Conservation (phyloP, 768 basidiomycete species). For the Russula dissimulans region DNA sequence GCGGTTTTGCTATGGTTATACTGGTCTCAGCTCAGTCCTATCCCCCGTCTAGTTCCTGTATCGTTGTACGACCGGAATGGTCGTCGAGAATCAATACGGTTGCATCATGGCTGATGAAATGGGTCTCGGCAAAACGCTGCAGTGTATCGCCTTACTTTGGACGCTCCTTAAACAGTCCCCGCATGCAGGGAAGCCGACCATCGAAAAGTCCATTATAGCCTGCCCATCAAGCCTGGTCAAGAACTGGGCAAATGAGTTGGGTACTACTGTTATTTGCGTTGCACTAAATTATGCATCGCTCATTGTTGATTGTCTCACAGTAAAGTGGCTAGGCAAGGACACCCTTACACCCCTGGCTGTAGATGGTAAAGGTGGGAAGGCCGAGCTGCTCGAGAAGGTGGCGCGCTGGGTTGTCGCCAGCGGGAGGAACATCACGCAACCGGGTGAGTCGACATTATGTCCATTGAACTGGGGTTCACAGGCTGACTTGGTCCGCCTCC, state of each 20-base stretch:
- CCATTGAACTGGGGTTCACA: background rate
- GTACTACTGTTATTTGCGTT: constrained; percentile 32
- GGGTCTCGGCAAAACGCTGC: constrained; percentile 95
- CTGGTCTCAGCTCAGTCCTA: background rate
- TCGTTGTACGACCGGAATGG: constrained; percentile 87
- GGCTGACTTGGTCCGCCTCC: background rate
- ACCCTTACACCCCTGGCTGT: constrained; percentile 76
- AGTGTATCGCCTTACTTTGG: constrained; percentile 94
- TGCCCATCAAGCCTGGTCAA: constrained; percentile 95
- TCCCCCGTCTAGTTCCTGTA: constrained; percentile 72
- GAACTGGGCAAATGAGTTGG: constrained; percentile 97
- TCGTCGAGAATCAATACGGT: constrained; percentile 82
- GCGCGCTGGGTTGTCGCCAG: constrained; percentile 82
- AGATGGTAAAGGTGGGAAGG: constrained; percentile 87
- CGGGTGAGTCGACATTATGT: constrained; percentile 43
- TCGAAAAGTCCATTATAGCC: constrained; percentile 96
- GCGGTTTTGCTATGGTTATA: background rate
- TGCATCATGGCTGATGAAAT: constrained; percentile 99
- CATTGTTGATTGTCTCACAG: constrained; percentile 34
- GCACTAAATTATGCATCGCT: background rate
- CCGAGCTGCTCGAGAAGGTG: constrained; percentile 69
- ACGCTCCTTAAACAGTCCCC: constrained; percentile 94
- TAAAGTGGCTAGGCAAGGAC: constrained; percentile 91
- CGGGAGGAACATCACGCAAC: constrained; percentile 85
- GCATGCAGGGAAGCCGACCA: constrained; percentile 70